Percentiles rank a stretch among this genome's conserved stretches.
phyloP scores from a whole-genome alignment of 192 early-diverging fungal genomes.

The Spizellomyces sp. region DNA sequence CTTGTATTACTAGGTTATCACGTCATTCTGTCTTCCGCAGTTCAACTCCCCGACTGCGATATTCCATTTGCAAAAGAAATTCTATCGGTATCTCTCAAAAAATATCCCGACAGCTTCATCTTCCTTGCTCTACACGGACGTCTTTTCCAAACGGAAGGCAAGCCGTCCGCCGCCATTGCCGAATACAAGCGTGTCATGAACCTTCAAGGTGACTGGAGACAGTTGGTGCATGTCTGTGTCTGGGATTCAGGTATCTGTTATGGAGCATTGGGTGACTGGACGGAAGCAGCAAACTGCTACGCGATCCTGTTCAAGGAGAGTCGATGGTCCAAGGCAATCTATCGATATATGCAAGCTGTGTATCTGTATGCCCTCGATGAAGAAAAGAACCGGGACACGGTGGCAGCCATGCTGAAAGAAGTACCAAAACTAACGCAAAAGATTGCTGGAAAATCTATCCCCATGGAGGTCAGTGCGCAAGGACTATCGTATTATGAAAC shows the following conservation, averaged over 20 bases:
- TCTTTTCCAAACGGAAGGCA: slow-evolving; percentile 57
- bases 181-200: slow-evolving; percentile 60
- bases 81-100: slow-evolving; percentile 52
- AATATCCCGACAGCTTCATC: slow-evolving; percentile 71
- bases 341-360: slow-evolving; percentile 71
- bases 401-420: slow-evolving; percentile 62
- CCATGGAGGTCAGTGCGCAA: slow-evolving; percentile 64
- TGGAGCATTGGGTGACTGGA: slow-evolving; percentile 65
- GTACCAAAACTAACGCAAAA: slow-evolving; percentile 72
- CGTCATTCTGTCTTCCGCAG: slow-evolving; percentile 68
- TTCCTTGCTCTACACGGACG: slow-evolving; percentile 74
- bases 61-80: slow-evolving; percentile 64
- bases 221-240: slow-evolving; percentile 77
- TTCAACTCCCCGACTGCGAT: slow-evolving; percentile 71
- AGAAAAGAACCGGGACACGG: slow-evolving; percentile 46
- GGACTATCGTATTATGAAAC: background rate
- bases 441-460: slow-evolving; percentile 84
- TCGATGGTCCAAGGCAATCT: slow-evolving; percentile 84
- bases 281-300: slow-evolving; percentile 60
- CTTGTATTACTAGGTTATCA: slow-evolving; percentile 75
- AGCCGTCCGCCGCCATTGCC: slow-evolving; percentile 60
- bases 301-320: slow-evolving; percentile 72
- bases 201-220: slow-evolving; percentile 68
- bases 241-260: slow-evolving; percentile 78
- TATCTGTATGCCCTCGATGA: slow-evolving; percentile 50